Evolutionary conservation across 225 moss, liverwort and hornwort genomes (phyloP).

Genomic region (Physcomitrium patens): DNA sequence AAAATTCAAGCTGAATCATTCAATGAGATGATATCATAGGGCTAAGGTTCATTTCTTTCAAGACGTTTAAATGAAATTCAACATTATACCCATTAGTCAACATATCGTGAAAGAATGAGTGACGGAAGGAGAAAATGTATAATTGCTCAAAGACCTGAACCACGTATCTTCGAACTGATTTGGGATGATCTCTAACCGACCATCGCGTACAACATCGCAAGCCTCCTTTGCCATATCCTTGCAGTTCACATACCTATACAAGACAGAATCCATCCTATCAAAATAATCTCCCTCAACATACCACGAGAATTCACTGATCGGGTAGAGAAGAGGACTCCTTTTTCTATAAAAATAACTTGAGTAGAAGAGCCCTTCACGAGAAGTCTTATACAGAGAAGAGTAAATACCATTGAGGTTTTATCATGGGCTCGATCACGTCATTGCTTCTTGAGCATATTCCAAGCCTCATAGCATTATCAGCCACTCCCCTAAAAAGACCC

Average conservation of each 20-base stretch:
- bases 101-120: not conserved
- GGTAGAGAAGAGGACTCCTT: not conserved
- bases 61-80: not conserved
- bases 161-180: constrained; percentile 89
- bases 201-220: constrained; percentile 70
- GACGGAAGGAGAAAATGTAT: constrained; percentile 5
- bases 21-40: not conserved
- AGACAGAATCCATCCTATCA: constrained; percentile 5
- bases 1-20: not conserved
- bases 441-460: constrained; percentile 89
- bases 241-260: constrained; percentile 67
- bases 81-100: not conserved
- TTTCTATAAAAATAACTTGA: not conserved
- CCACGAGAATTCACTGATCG: not conserved
- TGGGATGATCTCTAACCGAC: constrained; percentile 77
- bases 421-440: constrained; percentile 92
- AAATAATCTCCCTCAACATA: not conserved
- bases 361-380: not conserved
- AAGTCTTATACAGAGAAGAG: constrained; percentile 18
- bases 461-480: constrained; percentile 86
- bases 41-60: not conserved
- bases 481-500: constrained; percentile 80
- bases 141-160: constrained; percentile 66
- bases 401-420: constrained; percentile 92
- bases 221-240: constrained; percentile 83